These are phyloP conservation scores for Arxiozyma telluris DNA, from an alignment of 1,139 yeast species.

Conservation along the genomic window DNA sequence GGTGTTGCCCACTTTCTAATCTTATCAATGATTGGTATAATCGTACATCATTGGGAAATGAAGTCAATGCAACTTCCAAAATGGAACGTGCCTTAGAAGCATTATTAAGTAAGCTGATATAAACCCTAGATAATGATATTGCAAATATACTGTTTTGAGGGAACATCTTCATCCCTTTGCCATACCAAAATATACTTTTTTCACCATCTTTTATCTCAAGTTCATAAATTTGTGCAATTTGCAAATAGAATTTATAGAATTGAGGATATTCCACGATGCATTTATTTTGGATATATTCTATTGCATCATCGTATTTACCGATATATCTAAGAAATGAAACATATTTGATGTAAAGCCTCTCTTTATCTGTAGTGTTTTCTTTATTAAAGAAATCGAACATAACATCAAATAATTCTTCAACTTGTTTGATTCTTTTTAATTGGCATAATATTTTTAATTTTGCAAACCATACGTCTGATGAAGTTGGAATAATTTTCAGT, in stretches of 20 bases:
- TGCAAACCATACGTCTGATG: conserved; percentile 62
- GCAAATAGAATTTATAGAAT: conserved; percentile 19
- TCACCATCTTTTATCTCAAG: conserved; percentile 19
- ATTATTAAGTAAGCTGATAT: conserved; percentile 36
- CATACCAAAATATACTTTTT: conserved; percentile 42
- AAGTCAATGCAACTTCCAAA: conserved; percentile 57
- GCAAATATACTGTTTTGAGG: conserved; percentile 44
- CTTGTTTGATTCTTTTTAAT: conserved; percentile 34
- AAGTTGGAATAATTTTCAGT: conserved; percentile 35
- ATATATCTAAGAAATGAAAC: conserved; percentile 47
- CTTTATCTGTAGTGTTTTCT: conserved; percentile 31
- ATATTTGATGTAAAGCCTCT: conserved; percentile 55
- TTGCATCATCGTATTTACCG: conserved; percentile 32
- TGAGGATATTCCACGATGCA: conserved; percentile 14
- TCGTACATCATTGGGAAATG: conserved; percentile 40
- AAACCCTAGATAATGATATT: conserved; percentile 45
- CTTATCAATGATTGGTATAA: conserved; percentile 53
- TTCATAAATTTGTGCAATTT: conserved; percentile 19
- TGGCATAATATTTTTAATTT: conserved; percentile 53
- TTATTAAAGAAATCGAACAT: conserved; percentile 22
- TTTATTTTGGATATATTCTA: conserved; percentile 40
- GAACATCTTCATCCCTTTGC: conserved; percentile 42
- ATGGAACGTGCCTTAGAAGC: conserved; percentile 60
- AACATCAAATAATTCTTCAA: conserved; percentile 37
- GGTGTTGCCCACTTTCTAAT: conserved; percentile 47